Conservation (phyloP, 2,329 filamentous ascomycete genomes). For the Aureobasidium sp. region DNA sequence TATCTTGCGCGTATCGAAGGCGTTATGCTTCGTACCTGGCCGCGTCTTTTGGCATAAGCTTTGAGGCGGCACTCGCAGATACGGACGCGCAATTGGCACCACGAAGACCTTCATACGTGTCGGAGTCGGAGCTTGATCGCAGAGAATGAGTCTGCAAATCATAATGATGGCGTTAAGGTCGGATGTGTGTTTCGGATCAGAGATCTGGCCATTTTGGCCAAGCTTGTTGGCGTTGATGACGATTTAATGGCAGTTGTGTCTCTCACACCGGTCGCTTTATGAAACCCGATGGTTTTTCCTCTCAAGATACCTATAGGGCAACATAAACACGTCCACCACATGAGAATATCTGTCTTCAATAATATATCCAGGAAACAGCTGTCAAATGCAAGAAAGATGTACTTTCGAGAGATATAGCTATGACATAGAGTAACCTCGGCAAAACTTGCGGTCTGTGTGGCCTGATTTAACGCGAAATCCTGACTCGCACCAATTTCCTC, state of each 20-base stretch:
- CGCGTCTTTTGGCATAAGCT: constrained; percentile 5
- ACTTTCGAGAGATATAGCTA: background rate
- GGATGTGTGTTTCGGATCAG: background rate
- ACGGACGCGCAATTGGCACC: constrained; percentile 4
- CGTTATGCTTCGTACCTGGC: constrained; percentile 7
- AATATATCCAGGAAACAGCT: background rate
- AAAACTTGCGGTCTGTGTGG: constrained; percentile 8
- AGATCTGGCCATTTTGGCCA: background rate
- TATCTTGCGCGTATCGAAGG: constrained; percentile 4
- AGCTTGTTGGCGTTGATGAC: background rate
- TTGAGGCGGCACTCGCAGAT: constrained; percentile 7
- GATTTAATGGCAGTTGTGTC: background rate
- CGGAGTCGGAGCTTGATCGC: background rate
- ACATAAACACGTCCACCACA: no score
- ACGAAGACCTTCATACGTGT: background rate
- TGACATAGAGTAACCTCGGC: background rate
- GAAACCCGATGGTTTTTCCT: background rate
- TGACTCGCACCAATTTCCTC: constrained; percentile 11
- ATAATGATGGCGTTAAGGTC: background rate
- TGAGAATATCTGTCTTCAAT: no score
- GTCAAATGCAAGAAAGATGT: background rate
- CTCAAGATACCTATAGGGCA: no score
- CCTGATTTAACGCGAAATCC: constrained; percentile 1
- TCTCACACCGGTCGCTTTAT: background rate
- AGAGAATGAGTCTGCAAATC: background rate